Evolutionary conservation across 371 early-diverging fungal genomes (phyloP), one percentile per base, ranked within the genome.

Genomic region (Mycotypha africana): DNA sequence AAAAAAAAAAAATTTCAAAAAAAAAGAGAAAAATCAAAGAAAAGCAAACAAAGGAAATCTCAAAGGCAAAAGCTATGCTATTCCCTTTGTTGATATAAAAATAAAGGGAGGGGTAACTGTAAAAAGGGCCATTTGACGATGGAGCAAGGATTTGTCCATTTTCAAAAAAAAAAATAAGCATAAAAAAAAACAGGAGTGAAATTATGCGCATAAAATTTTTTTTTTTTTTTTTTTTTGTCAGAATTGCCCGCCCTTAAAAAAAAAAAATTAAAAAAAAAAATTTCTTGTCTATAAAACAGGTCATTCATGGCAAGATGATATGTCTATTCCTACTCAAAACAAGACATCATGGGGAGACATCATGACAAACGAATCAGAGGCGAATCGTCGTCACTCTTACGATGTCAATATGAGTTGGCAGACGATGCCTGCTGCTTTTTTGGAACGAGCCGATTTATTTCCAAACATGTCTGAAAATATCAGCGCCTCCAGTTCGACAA

Each of bases 361-460:
- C 5, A 6, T 47, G 26, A 32, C 54, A 26, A 48, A 22, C 14
- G 48, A 39, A 40, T 22, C 39, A 19, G 63, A 60, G 23, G 15
- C 45, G 2, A 49, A 58, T 39, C 59, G 73, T 17, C 58, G 73
- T 8, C 58, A 72, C 39, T 72, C 73, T 8, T 68, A 68, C 37
- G 69, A 68, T 54, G 60, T 64, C 1, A 64, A 47, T 47, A 68
- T 68, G 64, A 51, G 51, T 20, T 72, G 73, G 73, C 53, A 63
- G 17, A 58, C 62, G 1, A 65, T 68, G 64, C 66, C 66, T 11
- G 56, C 60, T 33, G 44, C 63, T 0, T 67, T 67, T 24, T 33
- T 60, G 22, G 66, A 65, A 22, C 44, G 70, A 28, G 45, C 58
- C 19, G 51, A 56, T 31, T 53, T 60, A 31, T 53, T 51, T 37